A percentile compares a stretch with the other conserved stretches of the same genome.
Conservation (phyloP, 805 yeast species). For the Nakazawaea holstii region DNA sequence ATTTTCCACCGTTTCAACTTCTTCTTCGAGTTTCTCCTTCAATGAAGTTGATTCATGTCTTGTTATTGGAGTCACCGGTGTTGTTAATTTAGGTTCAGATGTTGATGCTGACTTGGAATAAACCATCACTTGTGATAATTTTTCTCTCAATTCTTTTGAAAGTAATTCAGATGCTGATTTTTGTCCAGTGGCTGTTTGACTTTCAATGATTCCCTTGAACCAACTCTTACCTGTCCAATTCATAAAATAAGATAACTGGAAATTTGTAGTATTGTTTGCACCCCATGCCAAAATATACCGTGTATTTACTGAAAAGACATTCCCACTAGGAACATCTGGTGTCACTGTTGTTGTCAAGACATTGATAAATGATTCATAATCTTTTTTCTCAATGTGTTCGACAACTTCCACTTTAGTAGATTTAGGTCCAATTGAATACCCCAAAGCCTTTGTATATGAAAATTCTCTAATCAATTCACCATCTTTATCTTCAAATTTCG, state of each 20-base stretch:
- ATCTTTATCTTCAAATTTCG: constrained; percentile 27
- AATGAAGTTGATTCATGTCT: background rate
- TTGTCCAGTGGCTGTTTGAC: constrained; percentile 80
- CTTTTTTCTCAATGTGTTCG: constrained; percentile 55
- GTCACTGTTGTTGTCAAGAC: constrained; percentile 65
- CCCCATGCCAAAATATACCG: constrained; percentile 76
- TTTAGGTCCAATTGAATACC: constrained; percentile 87
- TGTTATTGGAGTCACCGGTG: background rate
- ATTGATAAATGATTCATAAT: constrained; percentile 48
- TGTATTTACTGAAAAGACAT: constrained; percentile 69
- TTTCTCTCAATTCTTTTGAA: constrained; percentile 17
- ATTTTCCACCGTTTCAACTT: background rate
- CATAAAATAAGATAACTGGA: constrained; percentile 66
- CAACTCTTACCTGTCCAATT: constrained; percentile 92
- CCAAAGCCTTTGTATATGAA: constrained; percentile 68
- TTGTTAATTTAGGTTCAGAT: background rate
- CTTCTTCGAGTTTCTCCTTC: constrained; percentile 4
- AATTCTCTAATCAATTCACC: constrained; percentile 43
- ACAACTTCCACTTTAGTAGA: constrained; percentile 63
- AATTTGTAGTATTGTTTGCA: constrained; percentile 47
- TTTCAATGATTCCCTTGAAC: constrained; percentile 87
- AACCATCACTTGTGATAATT: background rate
- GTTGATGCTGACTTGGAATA: background rate
- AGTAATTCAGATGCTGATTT: constrained; percentile 47
- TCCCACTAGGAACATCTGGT: constrained; percentile 95